Evolutionary conservation across 805 yeast genomes (phyloP).

Genomic region (Kluyveromyces lactis): DNA sequence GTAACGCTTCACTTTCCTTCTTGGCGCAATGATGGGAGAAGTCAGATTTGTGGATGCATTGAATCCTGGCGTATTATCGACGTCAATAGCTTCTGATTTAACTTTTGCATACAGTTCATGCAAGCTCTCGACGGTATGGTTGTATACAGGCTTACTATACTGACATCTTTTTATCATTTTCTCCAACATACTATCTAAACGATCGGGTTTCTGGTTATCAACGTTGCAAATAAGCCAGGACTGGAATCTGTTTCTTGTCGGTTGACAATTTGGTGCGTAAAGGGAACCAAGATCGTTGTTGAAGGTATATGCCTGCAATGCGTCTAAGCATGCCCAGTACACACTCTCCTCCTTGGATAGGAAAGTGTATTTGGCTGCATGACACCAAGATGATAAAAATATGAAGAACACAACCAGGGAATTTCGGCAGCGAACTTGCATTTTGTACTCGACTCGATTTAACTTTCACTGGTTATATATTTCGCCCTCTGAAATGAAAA

Average conservation of each 20-base stretch:
- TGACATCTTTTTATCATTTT: background rate
- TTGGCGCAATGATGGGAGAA: background rate
- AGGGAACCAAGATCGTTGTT: background rate
- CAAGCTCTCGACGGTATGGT: background rate
- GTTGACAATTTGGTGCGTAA: background rate
- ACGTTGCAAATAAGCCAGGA: background rate
- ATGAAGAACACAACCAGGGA: too few species aligned
- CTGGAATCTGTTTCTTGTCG: background rate
- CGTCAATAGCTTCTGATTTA: background rate
- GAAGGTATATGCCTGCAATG: background rate
- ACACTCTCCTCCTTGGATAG: background rate
- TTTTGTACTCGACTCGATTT: too few species aligned
- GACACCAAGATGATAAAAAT: background rate
- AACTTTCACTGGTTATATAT: too few species aligned
- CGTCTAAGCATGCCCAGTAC: constrained; percentile 1
- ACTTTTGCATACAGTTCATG: background rate
- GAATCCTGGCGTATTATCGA: background rate
- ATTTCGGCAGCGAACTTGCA: too few species aligned
- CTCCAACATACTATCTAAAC: background rate
- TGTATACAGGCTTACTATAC: background rate
- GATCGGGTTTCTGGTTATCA: background rate
- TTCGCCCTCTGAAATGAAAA: too few species aligned
- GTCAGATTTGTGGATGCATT: background rate
- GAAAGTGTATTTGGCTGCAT: background rate
- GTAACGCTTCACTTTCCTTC: background rate